Evolutionary conservation across 2,329 filamentous ascomycete genomes (phyloP).

Genomic region (Aspergillus candidus): DNA sequence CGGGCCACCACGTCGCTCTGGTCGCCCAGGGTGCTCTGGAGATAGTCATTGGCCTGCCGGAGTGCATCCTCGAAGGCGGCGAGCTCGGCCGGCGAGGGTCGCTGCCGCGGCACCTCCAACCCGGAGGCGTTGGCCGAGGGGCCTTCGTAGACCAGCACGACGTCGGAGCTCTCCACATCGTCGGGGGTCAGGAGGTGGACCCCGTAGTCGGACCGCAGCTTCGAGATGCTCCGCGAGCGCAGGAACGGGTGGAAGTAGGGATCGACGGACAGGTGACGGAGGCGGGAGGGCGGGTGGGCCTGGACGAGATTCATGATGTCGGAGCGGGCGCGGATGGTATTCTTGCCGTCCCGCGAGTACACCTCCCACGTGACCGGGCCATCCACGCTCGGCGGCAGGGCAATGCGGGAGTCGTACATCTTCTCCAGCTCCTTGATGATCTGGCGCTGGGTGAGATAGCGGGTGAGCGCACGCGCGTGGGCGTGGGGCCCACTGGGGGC

Average conservation of each 20-base stretch:
- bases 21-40: slow-evolving; percentile 48
- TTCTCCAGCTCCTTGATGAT: slow-evolving; percentile 79
- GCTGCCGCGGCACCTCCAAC: slow-evolving; percentile 51
- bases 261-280: slow-evolving; percentile 42
- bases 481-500: slow-evolving; percentile 65
- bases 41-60: slow-evolving; percentile 52
- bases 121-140: slow-evolving; percentile 37
- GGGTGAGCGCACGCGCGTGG: slow-evolving; percentile 80
- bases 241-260: slow-evolving; percentile 47
- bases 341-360: slow-evolving; percentile 80
- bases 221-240: slow-evolving; percentile 33
- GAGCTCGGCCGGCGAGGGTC: slow-evolving; percentile 50
- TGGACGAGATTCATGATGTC: slow-evolving; percentile 46
- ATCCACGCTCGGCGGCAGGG: slow-evolving; percentile 62
- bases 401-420: slow-evolving; percentile 77
- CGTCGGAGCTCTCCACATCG: slow-evolving; percentile 36
- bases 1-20: slow-evolving; percentile 51
- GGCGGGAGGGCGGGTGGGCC: slow-evolving; percentile 42
- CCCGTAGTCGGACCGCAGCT: slow-evolving; percentile 39
- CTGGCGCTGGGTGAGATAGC: slow-evolving; percentile 75
- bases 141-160: slow-evolving; percentile 49
- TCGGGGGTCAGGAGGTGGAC: slow-evolving; percentile 46
- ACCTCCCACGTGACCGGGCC: slow-evolving; percentile 78
- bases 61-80: slow-evolving; percentile 53
- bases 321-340: slow-evolving; percentile 48